These are phyloP conservation scores for Prunus salicina DNA, from an alignment of 306 rosid genomes.

Conservation along the genomic window DNA sequence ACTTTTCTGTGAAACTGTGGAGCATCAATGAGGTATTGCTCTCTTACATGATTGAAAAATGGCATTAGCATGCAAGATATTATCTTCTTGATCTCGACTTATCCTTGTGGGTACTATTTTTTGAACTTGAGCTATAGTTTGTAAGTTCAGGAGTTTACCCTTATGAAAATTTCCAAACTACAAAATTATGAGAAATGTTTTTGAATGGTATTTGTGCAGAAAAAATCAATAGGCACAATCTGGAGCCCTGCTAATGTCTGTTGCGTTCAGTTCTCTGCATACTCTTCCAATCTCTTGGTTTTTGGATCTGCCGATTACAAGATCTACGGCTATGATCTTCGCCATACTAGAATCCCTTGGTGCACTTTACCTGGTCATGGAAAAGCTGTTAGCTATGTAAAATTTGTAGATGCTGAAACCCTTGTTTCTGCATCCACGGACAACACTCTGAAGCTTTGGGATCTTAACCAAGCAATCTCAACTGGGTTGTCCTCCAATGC, in stretches of 20 bases:
- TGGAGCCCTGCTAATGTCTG: slow-evolving; percentile 65
- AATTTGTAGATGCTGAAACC: slow-evolving; percentile 42
- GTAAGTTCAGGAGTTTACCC: background rate
- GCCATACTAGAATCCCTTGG: slow-evolving; percentile 67
- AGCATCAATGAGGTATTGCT: slow-evolving; percentile 52
- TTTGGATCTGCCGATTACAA: slow-evolving; percentile 74
- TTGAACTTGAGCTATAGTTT: background rate
- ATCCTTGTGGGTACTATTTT: background rate
- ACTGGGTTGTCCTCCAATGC: slow-evolving; percentile 40
- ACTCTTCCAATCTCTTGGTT: slow-evolving; percentile 57
- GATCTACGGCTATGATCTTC: slow-evolving; percentile 75
- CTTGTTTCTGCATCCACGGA: slow-evolving; percentile 75
- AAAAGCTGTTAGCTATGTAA: slow-evolving; percentile 57
- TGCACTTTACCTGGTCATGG: slow-evolving; percentile 61
- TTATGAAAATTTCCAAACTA: background rate
- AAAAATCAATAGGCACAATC: slow-evolving; percentile 52
- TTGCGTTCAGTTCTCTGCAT: slow-evolving; percentile 70
- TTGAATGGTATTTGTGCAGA: slow-evolving; percentile 37
- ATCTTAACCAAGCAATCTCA: slow-evolving; percentile 53
- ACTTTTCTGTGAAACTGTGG: slow-evolving; percentile 69
- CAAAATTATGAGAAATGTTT: background rate
- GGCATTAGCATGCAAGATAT: background rate
- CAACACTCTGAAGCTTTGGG: slow-evolving; percentile 75
- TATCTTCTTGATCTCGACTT: background rate
- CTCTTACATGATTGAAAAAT: background rate